A percentile compares a stretch with the other conserved stretches of the same genome.
These are phyloP conservation scores for Hirsutella minnesotensis DNA, from an alignment of 2,329 filamentous ascomycete species.

Conservation along the genomic window DNA sequence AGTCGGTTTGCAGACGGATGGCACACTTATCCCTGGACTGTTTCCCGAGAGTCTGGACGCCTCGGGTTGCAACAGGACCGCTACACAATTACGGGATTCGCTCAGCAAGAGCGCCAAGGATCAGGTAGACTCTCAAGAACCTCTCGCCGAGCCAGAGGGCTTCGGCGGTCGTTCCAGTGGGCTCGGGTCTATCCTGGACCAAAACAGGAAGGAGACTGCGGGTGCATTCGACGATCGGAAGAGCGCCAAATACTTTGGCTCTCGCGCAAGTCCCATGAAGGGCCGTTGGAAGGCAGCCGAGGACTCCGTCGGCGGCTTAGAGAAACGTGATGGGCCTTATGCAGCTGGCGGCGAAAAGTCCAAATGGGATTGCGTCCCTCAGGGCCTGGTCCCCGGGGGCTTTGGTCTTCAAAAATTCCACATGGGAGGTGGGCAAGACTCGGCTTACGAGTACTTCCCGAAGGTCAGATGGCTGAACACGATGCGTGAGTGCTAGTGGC, in stretches of 20 bases:
- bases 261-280: slow-evolving; percentile 1
- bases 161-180: slow-evolving; percentile 7
- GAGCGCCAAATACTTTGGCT: background rate
- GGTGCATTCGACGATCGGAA: slow-evolving; percentile 1
- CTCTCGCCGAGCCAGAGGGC: slow-evolving; percentile 15
- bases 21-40: slow-evolving; percentile 61
- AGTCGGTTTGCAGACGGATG: slow-evolving; percentile 58
- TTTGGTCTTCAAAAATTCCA: slow-evolving; percentile 37
- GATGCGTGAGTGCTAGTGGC: slow-evolving; percentile 7
- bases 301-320: background rate
- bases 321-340: slow-evolving; percentile 13
- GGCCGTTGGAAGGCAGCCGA: background rate
- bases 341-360: slow-evolving; percentile 20
- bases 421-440: slow-evolving; percentile 56
- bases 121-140: slow-evolving; percentile 20
- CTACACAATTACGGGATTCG: slow-evolving; percentile 15
- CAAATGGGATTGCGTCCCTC: slow-evolving; percentile 41
- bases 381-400: slow-evolving; percentile 41
- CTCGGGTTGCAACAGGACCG: slow-evolving; percentile 60
- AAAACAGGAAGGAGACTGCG: background rate
- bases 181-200: slow-evolving; percentile 1
- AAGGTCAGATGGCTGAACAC: slow-evolving; percentile 28
- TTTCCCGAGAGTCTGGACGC: slow-evolving; percentile 72
- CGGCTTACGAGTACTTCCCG: slow-evolving; percentile 60
- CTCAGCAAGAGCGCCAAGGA: slow-evolving; percentile 23